Percentiles rank a stretch among this genome's conserved stretches.
Evolutionary conservation across 176 grass and related monocot species (phyloP).

Genomic region (Eremochloa ophiuroides): DNA sequence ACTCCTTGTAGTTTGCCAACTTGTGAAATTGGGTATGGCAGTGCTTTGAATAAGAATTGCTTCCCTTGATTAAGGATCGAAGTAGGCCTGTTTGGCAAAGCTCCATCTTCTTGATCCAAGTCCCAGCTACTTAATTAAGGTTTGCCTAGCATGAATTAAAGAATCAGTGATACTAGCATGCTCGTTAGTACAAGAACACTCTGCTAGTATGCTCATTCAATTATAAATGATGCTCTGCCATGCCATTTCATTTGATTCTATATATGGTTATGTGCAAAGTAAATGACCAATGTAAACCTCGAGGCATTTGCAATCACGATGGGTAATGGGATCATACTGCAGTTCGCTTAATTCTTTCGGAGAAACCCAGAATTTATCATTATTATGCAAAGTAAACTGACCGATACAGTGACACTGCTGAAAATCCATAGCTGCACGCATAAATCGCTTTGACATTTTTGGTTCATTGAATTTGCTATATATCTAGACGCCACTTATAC

Average conservation of each 20-base stretch:
- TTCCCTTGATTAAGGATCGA: neutral
- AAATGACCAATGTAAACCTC: neutral
- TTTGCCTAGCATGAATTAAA: neutral
- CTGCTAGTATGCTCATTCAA: neutral
- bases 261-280: neutral
- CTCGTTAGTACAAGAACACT: neutral
- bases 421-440: neutral
- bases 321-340: neutral
- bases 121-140: neutral
- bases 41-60: slow-evolving; percentile 14
- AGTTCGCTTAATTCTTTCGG: neutral
- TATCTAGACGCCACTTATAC: no score
- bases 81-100: neutral
- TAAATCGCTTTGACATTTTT: no score
- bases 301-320: neutral
- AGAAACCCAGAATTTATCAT: neutral
- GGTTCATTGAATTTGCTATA: no score
- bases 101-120: neutral
- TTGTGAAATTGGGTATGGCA: neutral
- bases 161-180: neutral
- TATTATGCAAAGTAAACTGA: neutral
- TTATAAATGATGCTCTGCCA: neutral
- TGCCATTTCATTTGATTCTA: neutral
- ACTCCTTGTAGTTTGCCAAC: neutral
- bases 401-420: neutral